phyloP scores from a whole-genome alignment of 148 eudicot species.

The Limonium bicolor region DNA sequence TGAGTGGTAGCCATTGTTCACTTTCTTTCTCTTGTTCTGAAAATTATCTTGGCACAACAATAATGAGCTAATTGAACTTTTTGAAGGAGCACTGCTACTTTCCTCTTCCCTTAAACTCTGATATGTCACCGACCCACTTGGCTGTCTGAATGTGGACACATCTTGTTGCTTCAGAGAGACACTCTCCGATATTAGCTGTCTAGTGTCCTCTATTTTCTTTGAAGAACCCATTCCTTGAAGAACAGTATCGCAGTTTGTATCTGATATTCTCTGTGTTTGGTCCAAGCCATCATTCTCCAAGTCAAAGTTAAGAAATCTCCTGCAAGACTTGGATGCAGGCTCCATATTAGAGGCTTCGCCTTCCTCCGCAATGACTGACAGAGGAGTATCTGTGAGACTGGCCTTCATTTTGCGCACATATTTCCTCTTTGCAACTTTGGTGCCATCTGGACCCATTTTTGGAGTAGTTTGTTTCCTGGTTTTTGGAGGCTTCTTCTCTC shows the following conservation, averaged over 20 bases:
- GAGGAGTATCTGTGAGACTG: slow-evolving; percentile 6
- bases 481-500: slow-evolving; percentile 43
- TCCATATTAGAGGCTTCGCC: slow-evolving; percentile 4
- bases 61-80: slow-evolving; percentile 9
- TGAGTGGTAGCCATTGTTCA: slow-evolving; percentile 9
- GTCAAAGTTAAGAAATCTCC: slow-evolving; percentile 31
- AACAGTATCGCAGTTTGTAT: slow-evolving; percentile 4
- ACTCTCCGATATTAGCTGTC: slow-evolving; percentile 12
- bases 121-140: slow-evolving; percentile 24
- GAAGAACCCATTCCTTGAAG: slow-evolving; percentile 7
- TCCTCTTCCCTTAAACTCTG: slow-evolving; percentile 6
- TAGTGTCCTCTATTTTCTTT: slow-evolving; percentile 5
- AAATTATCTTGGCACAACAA: slow-evolving; percentile 10
- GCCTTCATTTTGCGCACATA: slow-evolving; percentile 32
- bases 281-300: slow-evolving; percentile 8
- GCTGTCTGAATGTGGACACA: slow-evolving; percentile 10
- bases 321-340: slow-evolving; percentile 23
- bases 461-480: slow-evolving; percentile 19
- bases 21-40: slow-evolving; percentile 14
- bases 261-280: slow-evolving; percentile 6
- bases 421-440: slow-evolving; percentile 32
- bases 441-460: slow-evolving; percentile 10
- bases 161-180: slow-evolving; percentile 7
- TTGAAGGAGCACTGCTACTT: slow-evolving; percentile 1
- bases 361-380: slow-evolving; percentile 2